Conservation (phyloP, 768 basidiomycete genomes). For the Heimioporus sp. region DNA sequence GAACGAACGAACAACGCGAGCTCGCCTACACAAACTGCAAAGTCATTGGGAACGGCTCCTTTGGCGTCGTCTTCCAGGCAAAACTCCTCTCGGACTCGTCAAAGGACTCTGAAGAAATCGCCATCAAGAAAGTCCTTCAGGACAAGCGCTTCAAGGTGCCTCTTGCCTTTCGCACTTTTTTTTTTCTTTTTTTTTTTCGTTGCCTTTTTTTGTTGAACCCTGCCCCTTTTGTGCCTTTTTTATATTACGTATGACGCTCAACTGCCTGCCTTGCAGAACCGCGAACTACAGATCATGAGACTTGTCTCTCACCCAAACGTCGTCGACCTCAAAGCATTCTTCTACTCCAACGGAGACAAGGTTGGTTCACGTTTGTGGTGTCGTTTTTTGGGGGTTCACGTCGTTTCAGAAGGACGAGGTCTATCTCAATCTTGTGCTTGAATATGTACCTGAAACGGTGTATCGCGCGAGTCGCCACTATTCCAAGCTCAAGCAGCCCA, state of each 20-base stretch:
- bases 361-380: constrained; percentile 40
- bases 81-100: constrained; percentile 67
- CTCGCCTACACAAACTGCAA: constrained; percentile 97
- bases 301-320: constrained; percentile 97
- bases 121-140: constrained; percentile 99
- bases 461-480: constrained; percentile 99
- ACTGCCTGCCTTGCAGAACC: constrained; percentile 61
- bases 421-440: constrained; percentile 97
- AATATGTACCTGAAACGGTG: constrained; percentile 99
- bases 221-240: background rate
- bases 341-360: constrained; percentile 99
- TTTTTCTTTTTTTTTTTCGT: constrained; percentile 11
- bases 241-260: constrained; percentile 12
- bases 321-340: constrained; percentile 95
- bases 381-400: constrained; percentile 6
- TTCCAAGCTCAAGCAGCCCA: constrained; percentile 98
- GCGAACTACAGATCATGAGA: constrained; percentile 98
- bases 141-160: constrained; percentile 99
- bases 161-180: constrained; percentile 9
- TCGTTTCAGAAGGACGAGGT: constrained; percentile 91
- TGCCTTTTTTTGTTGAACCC: background rate
- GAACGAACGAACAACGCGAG: constrained; percentile 82
- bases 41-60: constrained; percentile 98
- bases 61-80: constrained; percentile 98
- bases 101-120: constrained; percentile 81